Percentiles rank a stretch among this genome's conserved stretches.
These are phyloP conservation scores for Fraxinus dipetala DNA, from an alignment of 305 asterid species.

Conservation along the genomic window DNA sequence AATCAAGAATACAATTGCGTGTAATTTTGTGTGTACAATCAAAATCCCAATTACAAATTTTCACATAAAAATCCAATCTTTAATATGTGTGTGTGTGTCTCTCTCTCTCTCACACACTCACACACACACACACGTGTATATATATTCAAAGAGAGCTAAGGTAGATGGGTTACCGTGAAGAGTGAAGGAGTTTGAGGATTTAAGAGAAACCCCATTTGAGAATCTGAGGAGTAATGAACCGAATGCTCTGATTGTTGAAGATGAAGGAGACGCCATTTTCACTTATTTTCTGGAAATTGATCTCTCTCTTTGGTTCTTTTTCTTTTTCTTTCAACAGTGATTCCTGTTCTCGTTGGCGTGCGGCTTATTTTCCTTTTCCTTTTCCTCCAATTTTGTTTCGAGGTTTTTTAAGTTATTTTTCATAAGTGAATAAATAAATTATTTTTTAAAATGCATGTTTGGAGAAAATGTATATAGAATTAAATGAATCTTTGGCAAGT, in stretches of 20 bases:
- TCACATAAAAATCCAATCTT: not conserved
- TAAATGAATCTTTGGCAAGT: too few relatives aligned
- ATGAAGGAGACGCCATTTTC: conserved; percentile 41
- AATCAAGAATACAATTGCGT: not conserved
- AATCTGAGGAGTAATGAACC: conserved; percentile 58
- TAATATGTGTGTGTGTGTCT: not conserved
- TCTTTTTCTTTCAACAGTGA: not conserved
- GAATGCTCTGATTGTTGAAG: conserved; percentile 45
- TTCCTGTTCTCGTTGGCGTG: not conserved
- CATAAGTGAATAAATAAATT: too few relatives aligned
- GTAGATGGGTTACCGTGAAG: conserved; percentile 34
- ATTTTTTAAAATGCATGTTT: not conserved
- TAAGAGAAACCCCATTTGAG: conserved; percentile 61
- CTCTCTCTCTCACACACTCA: too few relatives aligned
- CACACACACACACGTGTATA: not conserved
- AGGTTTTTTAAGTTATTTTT: not conserved
- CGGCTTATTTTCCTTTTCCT: not conserved
- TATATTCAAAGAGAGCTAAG: not conserved
- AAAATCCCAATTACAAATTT: not conserved
- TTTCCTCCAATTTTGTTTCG: not conserved
- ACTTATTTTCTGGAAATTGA: conserved; percentile 9
- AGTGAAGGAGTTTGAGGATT: conserved; percentile 36
- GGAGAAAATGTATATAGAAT: not conserved
- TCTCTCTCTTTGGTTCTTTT: not conserved
- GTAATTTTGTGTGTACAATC: not conserved